Evolutionary conservation across 2,329 filamentous ascomycete species (phyloP).

Genomic region (Davidsoniella neocaledoniae): DNA sequence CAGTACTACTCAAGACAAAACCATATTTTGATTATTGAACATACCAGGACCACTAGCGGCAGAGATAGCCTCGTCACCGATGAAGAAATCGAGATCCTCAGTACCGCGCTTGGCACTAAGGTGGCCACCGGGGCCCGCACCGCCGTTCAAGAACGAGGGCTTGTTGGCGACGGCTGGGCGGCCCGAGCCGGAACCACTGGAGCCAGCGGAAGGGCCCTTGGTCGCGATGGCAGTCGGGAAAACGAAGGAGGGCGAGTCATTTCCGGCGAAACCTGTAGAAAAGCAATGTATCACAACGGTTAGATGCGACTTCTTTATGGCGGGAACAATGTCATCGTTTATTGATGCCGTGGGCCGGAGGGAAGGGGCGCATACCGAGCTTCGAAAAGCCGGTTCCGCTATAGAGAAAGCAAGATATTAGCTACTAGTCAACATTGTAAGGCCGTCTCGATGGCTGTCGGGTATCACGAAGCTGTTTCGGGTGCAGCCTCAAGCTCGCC

Average conservation of each 20-base stretch:
- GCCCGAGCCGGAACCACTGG: constrained; percentile 65
- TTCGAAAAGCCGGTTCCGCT: constrained; percentile 99
- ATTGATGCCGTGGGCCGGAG: not conserved
- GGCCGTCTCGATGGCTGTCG: not conserved
- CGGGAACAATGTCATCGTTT: no score
- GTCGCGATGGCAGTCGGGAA: constrained; percentile 98
- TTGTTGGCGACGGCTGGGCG: constrained; percentile 86
- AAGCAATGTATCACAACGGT: constrained; percentile 6
- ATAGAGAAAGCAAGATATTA: constrained; percentile 17
- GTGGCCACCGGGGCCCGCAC: constrained; percentile 67
- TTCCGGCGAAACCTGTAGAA: constrained; percentile 77
- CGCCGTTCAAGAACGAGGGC: constrained; percentile 84
- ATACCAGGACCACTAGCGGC: constrained; percentile 68
- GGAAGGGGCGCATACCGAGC: constrained; percentile 50
- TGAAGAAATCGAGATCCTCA: constrained; percentile 97
- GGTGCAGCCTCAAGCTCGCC: not conserved
- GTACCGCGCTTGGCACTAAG: constrained; percentile 85
- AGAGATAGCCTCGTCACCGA: constrained; percentile 85
- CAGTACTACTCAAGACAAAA: constrained; percentile 6
- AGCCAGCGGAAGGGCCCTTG: constrained; percentile 58
- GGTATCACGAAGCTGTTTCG: not conserved
- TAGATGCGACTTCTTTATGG: constrained; percentile 2
- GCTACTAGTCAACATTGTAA: constrained; percentile 20
- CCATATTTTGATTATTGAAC: constrained; percentile 14
- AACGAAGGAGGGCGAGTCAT: constrained; percentile 97